Evolutionary conservation across 2,329 filamentous ascomycete species (phyloP).

Genomic region (Fusarium transvaalense): DNA sequence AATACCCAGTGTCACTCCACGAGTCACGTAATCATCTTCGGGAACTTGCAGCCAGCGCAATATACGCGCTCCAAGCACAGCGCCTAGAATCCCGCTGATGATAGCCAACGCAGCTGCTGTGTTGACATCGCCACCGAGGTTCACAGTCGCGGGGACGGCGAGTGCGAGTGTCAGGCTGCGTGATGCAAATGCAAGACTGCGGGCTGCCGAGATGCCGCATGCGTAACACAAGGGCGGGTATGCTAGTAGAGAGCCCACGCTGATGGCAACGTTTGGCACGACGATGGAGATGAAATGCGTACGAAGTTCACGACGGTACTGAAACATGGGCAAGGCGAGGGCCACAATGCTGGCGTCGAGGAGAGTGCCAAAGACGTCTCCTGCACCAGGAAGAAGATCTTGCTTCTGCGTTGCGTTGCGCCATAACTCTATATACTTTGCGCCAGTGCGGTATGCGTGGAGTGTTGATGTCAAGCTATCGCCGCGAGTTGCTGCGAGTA

Average conservation of each 20-base stretch:
- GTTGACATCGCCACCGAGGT: conserved; percentile 68
- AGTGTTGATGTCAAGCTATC: conserved; percentile 58
- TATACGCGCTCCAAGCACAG: conserved; percentile 65
- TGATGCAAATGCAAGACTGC: conserved; percentile 67
- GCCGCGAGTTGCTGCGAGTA: conserved; percentile 62
- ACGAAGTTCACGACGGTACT: conserved; percentile 68
- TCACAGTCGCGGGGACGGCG: conserved; percentile 67
- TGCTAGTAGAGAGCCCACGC: conserved; percentile 66
- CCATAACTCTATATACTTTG: conserved; percentile 67
- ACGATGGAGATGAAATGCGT: conserved; percentile 67
- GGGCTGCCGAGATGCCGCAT: conserved; percentile 65
- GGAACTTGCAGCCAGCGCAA: conserved; percentile 65
- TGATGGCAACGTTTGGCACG: conserved; percentile 64
- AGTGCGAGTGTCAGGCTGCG: conserved; percentile 70
- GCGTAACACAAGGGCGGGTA: conserved; percentile 68
- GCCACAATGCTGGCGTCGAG: conserved; percentile 71
- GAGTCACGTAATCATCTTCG: conserved; percentile 72
- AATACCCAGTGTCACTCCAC: conserved; percentile 71
- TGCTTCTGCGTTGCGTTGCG: conserved; percentile 46
- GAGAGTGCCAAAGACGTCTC: conserved; percentile 66
- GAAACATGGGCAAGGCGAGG: conserved; percentile 71
- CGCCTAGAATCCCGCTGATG: conserved; percentile 70
- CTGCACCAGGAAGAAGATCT: conserved; percentile 62
- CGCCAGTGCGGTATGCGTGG: conserved; percentile 63
- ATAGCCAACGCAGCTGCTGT: conserved; percentile 69